Evolutionary conservation across 768 basidiomycete genomes (phyloP), one percentile per base, ranked within the genome.

Genomic region (Boletus rubropictus): DNA sequence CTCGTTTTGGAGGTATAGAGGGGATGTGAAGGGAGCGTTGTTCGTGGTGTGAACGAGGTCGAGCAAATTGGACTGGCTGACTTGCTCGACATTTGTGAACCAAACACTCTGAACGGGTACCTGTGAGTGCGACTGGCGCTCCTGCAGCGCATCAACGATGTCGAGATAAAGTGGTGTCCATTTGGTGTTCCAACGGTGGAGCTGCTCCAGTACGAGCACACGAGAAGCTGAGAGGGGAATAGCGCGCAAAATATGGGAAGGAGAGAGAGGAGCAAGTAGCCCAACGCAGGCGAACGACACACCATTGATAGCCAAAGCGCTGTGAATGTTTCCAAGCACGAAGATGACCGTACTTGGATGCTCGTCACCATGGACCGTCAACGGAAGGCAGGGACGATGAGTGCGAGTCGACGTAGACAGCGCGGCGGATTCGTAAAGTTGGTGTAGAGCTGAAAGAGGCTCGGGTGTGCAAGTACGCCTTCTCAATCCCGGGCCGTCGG

Each of bases 91-190:
- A 41, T 77, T 70, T 12, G 84, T 85, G 28, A 93, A 72, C 36
- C 78, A 69, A 22, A 81, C 82, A 42, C 77, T 81, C 45, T 81
- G 76, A 35, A 93, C 72, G 10, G 69, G 51, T 5, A 86, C 77
- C 7, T 76, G 72, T 25, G 69, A 63, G 17, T 76, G 72, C 0
- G 67, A 49, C 24, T 76, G 72, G 38, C 74, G 73, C 36, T 78
- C 72, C 52, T 91, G 89, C 28, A 93, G 65, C 12, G 84, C 82
- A 45, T 75, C 76, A 39, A 88, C 76, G 21, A 92, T 71, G 28
- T 94, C 91, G 42, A 96, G 77, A 65, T 86, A 95, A 4, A 95
- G 68, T 0, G 90, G 87, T 1, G 87, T 84, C 86, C 88, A 94
- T 65, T 89, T 89, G 32, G 81, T 82, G n/a, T 77, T 75, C 78